Evolutionary conservation across 192 early-diverging fungal genomes (phyloP).

Genomic region (Mortierella alpina): DNA sequence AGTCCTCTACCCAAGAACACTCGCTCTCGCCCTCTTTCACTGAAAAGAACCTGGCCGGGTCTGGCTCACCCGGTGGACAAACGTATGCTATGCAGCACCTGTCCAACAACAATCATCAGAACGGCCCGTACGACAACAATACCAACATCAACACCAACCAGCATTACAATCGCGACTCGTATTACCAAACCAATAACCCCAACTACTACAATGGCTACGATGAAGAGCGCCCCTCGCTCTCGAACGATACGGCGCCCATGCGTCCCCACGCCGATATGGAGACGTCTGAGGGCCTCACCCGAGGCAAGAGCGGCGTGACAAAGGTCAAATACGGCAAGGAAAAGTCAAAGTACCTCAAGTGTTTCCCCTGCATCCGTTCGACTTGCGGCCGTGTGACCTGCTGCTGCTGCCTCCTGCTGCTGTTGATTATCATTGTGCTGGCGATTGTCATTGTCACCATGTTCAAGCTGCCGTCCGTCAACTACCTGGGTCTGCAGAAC

Average conservation of each 20-base stretch:
- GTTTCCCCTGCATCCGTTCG: constrained; percentile 54
- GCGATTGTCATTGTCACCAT: constrained; percentile 53
- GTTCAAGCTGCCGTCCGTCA: constrained; percentile 59
- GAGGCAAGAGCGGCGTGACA: constrained; percentile 41
- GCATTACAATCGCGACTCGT: constrained; percentile 4
- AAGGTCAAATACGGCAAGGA: constrained; percentile 41
- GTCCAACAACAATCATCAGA: constrained; percentile 3
- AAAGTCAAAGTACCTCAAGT: constrained; percentile 44
- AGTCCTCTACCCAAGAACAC: constrained; percentile 35
- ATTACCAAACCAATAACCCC: constrained; percentile 10
- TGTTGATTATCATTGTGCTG: constrained; percentile 51
- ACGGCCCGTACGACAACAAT: constrained; percentile 4
- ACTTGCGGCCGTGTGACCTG: constrained; percentile 58
- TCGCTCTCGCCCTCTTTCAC: constrained; percentile 27
- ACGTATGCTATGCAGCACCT: constrained; percentile 47
- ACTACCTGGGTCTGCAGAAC: constrained; percentile 23
- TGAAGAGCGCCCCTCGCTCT: constrained; percentile 48
- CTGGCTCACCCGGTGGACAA: constrained; percentile 8
- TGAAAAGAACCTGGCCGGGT: constrained; percentile 26
- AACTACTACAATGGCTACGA: constrained; percentile 53
- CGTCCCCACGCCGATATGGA: constrained; percentile 23
- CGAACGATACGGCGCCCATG: constrained; percentile 51
- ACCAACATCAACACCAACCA: constrained; percentile 7
- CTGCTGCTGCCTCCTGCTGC: constrained; percentile 54
- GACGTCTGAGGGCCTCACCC: constrained; percentile 30